Percentiles rank a stretch among this genome's conserved stretches.
Conservation (phyloP, 768 basidiomycete species). For the Cystobasidiopsis lactophilus region DNA sequence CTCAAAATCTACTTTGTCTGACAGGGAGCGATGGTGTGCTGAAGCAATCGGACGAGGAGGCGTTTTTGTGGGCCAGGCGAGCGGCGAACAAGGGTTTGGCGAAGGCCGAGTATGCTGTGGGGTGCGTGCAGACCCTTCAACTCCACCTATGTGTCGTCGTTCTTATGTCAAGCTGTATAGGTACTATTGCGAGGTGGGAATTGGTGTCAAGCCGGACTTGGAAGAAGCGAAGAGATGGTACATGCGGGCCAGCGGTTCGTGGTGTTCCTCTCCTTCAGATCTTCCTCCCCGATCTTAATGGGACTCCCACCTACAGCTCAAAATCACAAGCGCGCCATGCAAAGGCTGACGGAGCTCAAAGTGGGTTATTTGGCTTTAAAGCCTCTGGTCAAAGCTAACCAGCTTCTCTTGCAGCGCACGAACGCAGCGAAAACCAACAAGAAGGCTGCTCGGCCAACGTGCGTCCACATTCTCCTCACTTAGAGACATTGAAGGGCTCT, state of each 20-base stretch:
- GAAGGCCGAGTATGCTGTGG: slow-evolving; percentile 96
- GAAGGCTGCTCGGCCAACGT: slow-evolving; percentile 32
- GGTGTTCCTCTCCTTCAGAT: background rate
- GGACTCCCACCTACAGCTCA: slow-evolving; percentile 40
- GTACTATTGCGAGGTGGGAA: slow-evolving; percentile 93
- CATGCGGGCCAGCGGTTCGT: slow-evolving; percentile 89
- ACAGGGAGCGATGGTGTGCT: slow-evolving; percentile 70
- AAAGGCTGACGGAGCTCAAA: slow-evolving; percentile 82
- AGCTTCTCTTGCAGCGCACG: background rate
- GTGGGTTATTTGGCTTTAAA: no score
- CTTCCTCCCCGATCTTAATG: background rate
- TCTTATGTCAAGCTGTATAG: background rate
- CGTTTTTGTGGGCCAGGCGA: slow-evolving; percentile 91
- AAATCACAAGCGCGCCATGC: slow-evolving; percentile 97
- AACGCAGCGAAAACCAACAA: slow-evolving; percentile 22
- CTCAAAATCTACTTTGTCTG: background rate
- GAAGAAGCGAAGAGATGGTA: slow-evolving; percentile 97
- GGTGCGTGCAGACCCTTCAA: slow-evolving; percentile 23
- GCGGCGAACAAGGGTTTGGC: slow-evolving; percentile 90
- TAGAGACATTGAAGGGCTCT: background rate
- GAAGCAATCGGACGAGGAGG: slow-evolving; percentile 94
- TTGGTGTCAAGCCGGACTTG: slow-evolving; percentile 85
- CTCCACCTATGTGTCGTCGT: background rate
- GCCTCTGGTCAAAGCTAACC: slow-evolving; percentile 11
- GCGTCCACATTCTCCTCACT: background rate